Conservation (phyloP, 2,329 filamentous ascomycete genomes). For the Xylariaceae sp. region DNA sequence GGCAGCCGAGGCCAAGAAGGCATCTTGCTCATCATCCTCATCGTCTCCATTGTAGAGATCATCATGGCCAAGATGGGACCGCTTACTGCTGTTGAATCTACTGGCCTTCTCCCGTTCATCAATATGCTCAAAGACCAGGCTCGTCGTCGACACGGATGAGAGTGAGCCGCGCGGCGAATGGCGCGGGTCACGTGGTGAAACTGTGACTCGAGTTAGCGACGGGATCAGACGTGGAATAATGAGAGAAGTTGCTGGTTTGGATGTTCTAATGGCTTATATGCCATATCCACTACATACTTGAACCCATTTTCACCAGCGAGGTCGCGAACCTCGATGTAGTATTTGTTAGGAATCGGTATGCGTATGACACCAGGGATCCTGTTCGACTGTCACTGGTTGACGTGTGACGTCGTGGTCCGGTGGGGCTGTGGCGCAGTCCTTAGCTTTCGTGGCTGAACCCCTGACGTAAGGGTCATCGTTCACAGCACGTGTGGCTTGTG, state of each 20-base stretch:
- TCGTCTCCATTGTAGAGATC: slow-evolving; percentile 40
- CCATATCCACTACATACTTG: background rate
- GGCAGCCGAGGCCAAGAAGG: slow-evolving; percentile 43
- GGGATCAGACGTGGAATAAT: background rate
- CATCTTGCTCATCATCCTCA: slow-evolving; percentile 44
- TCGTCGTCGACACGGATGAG: slow-evolving; percentile 78
- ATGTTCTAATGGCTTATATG: background rate
- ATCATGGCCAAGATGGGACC: slow-evolving; percentile 41
- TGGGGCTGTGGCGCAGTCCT: background rate
- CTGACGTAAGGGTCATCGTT: background rate
- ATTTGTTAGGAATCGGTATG: slow-evolving; percentile 1
- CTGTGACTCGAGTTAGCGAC: slow-evolving; percentile 14
- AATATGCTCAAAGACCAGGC: slow-evolving; percentile 73
- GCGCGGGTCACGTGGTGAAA: slow-evolving; percentile 41
- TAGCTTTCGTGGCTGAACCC: slow-evolving; percentile 7
- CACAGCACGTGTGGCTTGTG: too few species aligned
- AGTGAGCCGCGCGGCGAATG: slow-evolving; percentile 59
- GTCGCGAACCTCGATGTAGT: slow-evolving; percentile 1
- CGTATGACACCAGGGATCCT: background rate
- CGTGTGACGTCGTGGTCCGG: slow-evolving; percentile 5
- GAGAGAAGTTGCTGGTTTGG: background rate
- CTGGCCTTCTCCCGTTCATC: slow-evolving; percentile 47
- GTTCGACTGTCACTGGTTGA: background rate
- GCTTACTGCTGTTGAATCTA: slow-evolving; percentile 24
- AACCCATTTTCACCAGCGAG: slow-evolving; percentile 13